Conservation (phyloP, 1,284 basidiomycete genomes). For the Marasmius oreades region DNA sequence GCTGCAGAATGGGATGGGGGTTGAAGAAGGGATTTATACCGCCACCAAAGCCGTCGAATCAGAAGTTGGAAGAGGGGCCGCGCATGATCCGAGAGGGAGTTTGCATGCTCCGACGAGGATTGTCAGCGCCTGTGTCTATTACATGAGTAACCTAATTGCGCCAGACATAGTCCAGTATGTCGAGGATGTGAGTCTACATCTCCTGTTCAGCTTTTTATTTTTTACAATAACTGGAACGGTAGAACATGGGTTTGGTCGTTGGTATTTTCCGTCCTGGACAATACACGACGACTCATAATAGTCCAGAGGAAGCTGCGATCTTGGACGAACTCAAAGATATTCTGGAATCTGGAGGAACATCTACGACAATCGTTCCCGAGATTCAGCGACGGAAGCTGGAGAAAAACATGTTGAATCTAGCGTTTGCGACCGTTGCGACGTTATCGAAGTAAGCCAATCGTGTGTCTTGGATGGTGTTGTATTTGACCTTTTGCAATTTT, state of each 20-base stretch:
- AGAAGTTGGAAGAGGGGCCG: conserved; percentile 1
- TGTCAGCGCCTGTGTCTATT: not conserved
- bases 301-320: conserved; percentile 37
- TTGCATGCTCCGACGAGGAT: not conserved
- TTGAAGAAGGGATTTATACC: conserved; percentile 51
- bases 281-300: conserved; percentile 38
- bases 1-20: conserved; percentile 58
- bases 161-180: conserved; percentile 2
- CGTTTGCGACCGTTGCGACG: conserved; percentile 49
- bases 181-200: not conserved
- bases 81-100: not conserved
- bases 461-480: not conserved
- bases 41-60: conserved; percentile 30
- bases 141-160: not conserved
- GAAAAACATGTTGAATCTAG: conserved; percentile 67
- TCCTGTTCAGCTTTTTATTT: no score
- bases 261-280: conserved; percentile 51
- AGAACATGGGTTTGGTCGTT: conserved; percentile 20
- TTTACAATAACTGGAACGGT: not conserved
- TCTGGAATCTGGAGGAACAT: conserved; percentile 45
- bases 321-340: conserved; percentile 46
- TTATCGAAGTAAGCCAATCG: conserved; percentile 36
- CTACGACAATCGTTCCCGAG: conserved; percentile 47
- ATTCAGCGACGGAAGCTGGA: conserved; percentile 59
- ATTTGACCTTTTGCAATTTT: not conserved